These are phyloP conservation scores for Lyophyllum semitale DNA, from an alignment of 768 basidiomycete species.

Conservation along the genomic window DNA sequence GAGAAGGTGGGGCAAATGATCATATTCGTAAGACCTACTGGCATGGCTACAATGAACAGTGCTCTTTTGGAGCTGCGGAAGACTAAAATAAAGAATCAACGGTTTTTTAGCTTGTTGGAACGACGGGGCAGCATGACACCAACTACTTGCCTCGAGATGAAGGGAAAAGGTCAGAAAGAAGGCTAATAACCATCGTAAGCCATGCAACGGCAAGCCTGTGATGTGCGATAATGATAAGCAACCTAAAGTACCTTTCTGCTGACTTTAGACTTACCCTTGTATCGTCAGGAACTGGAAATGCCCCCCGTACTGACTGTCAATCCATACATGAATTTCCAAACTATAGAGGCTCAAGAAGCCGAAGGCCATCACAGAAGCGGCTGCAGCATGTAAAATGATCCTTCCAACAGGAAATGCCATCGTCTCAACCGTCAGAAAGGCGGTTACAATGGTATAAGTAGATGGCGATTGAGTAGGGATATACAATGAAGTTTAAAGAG, in stretches of 20 bases:
- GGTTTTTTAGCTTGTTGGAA: not conserved
- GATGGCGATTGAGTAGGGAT: too few relatives aligned
- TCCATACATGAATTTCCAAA: conserved; percentile 29
- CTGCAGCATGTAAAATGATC: conserved; percentile 29
- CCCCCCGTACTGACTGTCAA: conserved; percentile 56
- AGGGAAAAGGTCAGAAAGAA: conserved; percentile 34
- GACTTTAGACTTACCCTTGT: conserved; percentile 55
- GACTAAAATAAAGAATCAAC: conserved; percentile 25
- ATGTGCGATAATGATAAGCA: not conserved
- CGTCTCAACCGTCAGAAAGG: not conserved
- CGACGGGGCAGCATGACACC: not conserved
- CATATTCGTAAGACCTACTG: conserved; percentile 41
- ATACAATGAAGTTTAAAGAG: too few relatives aligned
- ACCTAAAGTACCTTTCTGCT: not conserved
- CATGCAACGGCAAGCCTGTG: conserved; percentile 37
- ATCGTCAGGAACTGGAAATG: conserved; percentile 77
- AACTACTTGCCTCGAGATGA: conserved; percentile 25
- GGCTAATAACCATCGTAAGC: conserved; percentile 35
- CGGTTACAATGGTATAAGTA: too few relatives aligned
- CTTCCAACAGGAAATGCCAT: conserved; percentile 9
- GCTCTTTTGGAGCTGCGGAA: conserved; percentile 51
- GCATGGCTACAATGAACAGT: conserved; percentile 65
- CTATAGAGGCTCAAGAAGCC: conserved; percentile 33
- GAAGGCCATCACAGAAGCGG: conserved; percentile 35
- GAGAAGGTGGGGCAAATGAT: not conserved